Evolutionary conservation across 306 rosid species (phyloP).

Genomic region (Citrullus mucosospermus): DNA sequence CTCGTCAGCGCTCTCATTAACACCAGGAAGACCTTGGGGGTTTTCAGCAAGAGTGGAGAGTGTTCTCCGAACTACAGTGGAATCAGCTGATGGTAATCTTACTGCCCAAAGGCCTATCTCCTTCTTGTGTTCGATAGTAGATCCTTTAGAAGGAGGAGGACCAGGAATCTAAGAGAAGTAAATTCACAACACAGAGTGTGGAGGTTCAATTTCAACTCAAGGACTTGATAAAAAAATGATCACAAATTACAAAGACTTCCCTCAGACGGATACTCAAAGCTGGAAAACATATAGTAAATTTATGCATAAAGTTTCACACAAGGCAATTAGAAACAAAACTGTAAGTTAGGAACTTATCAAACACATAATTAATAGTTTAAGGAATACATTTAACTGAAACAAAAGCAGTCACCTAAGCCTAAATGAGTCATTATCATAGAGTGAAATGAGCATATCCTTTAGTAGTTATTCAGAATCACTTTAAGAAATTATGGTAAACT

Average conservation of each 20-base stretch:
- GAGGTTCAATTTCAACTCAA: neutral
- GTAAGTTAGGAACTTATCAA: no score
- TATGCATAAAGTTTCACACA: neutral
- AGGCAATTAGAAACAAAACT: no score
- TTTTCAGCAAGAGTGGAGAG: conserved; percentile 47
- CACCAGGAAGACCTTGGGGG: conserved; percentile 55
- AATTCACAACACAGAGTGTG: neutral
- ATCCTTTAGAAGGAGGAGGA: conserved; percentile 43
- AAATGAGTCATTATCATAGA: neutral
- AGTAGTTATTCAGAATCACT: no score
- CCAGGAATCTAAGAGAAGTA: conserved; percentile 49
- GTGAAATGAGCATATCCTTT: neutral
- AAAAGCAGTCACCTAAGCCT: no score
- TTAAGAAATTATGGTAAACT: no score
- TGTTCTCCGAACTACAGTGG: conserved; percentile 58
- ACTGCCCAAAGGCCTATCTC: conserved; percentile 56
- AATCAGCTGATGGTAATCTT: conserved; percentile 74
- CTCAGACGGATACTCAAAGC: neutral
- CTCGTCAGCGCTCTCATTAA: conserved; percentile 37
- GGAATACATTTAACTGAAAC: no score
- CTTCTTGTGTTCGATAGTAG: conserved; percentile 51
- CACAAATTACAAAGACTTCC: neutral
- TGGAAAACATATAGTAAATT: neutral
- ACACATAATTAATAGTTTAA: no score
- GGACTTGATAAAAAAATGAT: neutral